Percentiles rank a stretch among this genome's conserved stretches.
These are phyloP conservation scores for Sordariomycetes sp. DNA, from an alignment of 2,329 filamentous ascomycete species.

Conservation along the genomic window DNA sequence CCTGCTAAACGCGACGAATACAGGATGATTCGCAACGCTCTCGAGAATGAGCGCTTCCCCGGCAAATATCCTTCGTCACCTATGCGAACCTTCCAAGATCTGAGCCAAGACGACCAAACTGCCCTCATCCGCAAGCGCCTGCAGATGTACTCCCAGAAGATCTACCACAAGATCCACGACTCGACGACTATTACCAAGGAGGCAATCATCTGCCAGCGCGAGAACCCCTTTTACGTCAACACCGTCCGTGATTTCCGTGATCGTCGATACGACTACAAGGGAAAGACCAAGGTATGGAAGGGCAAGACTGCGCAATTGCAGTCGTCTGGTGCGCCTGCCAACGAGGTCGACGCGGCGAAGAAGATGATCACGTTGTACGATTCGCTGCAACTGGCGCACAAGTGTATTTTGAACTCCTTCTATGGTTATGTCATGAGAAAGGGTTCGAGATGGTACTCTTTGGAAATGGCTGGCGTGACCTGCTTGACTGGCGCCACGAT, in stretches of 20 bases:
- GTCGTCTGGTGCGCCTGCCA: constrained; percentile 62
- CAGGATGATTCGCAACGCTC: constrained; percentile 92
- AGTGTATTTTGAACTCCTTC: constrained; percentile 98
- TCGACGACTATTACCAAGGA: constrained; percentile 86
- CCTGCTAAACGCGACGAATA: constrained; percentile 96
- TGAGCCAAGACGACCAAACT: constrained; percentile 76
- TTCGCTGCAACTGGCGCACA: constrained; percentile 92
- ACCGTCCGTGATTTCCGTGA: constrained; percentile 95
- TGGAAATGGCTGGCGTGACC: constrained; percentile 98
- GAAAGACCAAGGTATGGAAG: constrained; percentile 97
- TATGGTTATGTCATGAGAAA: constrained; percentile 99
- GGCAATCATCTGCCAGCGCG: constrained; percentile 94
- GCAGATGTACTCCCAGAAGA: constrained; percentile 92
- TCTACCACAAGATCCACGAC: constrained; percentile 98
- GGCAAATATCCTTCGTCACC: constrained; percentile 65
- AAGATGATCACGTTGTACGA: constrained; percentile 98
- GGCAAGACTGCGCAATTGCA: constrained; percentile 86
- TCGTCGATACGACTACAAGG: constrained; percentile 96
- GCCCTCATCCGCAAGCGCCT: constrained; percentile 74
- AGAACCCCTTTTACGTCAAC: constrained; percentile 97
- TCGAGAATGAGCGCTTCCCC: constrained; percentile 90
- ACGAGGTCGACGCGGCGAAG: constrained; percentile 86
- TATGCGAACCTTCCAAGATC: constrained; percentile 67
- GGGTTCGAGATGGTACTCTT: constrained; percentile 95
- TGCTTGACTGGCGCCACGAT: constrained; percentile 94